Percentiles rank a stretch among this genome's conserved stretches.
phyloP scores from a whole-genome alignment of 2,329 filamentous ascomycete species.

The Clonostachys sp. region DNA sequence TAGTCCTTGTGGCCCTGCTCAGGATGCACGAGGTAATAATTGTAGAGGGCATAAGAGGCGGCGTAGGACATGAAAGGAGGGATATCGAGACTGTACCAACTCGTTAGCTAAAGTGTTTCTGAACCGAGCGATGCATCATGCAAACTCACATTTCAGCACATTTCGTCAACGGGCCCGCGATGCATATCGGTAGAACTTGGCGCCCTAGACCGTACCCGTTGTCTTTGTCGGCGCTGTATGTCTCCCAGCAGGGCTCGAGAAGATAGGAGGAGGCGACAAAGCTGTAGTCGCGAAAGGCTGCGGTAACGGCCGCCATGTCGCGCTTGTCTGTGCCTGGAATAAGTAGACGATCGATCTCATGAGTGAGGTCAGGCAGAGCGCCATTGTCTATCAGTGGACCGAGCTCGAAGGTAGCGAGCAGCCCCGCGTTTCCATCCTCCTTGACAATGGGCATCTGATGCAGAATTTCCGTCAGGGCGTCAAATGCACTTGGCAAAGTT shows the following conservation, averaged over 20 bases:
- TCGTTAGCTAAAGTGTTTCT: background rate
- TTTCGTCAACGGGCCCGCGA: slow-evolving; percentile 77
- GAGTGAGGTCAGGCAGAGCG: slow-evolving; percentile 27
- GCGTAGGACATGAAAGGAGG: slow-evolving; percentile 90
- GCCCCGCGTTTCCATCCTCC: slow-evolving; percentile 66
- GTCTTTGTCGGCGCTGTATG: slow-evolving; percentile 52
- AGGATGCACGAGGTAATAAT: slow-evolving; percentile 58
- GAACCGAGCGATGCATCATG: background rate
- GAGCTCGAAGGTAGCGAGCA: slow-evolving; percentile 70
- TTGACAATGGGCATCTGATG: slow-evolving; percentile 77
- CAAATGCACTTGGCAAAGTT: slow-evolving; percentile 69
- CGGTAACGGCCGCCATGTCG: too few species aligned
- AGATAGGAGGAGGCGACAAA: slow-evolving; percentile 88
- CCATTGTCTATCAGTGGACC: slow-evolving; percentile 68
- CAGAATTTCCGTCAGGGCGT: slow-evolving; percentile 66
- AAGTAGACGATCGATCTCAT: too few species aligned
- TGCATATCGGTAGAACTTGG: slow-evolving; percentile 65
- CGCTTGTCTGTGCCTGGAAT: too few species aligned
- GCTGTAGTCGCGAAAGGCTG: slow-evolving; percentile 67
- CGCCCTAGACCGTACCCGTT: slow-evolving; percentile 76
- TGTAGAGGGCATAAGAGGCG: slow-evolving; percentile 64
- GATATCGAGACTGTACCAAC: slow-evolving; percentile 54
- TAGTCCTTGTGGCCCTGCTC: slow-evolving; percentile 48
- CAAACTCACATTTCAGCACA: slow-evolving; percentile 77
- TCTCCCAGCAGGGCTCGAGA: slow-evolving; percentile 84